phyloP scores from a whole-genome alignment of 2,329 filamentous ascomycete genomes.

The Ophiostoma quercus region DNA sequence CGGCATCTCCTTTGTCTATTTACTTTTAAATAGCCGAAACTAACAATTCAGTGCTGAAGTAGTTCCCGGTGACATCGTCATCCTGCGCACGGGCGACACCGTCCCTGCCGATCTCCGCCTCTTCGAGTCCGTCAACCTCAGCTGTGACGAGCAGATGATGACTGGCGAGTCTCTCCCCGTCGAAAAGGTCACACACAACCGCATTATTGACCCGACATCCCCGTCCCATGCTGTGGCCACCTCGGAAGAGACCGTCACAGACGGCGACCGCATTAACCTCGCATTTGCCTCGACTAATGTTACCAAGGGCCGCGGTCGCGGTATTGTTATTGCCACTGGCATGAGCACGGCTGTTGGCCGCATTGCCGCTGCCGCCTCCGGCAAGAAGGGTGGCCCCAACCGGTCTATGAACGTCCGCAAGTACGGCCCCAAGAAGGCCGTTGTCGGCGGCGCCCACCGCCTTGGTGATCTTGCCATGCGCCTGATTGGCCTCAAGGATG shows the following conservation, averaged over 20 bases:
- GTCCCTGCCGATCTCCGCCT: slow-evolving; percentile 67
- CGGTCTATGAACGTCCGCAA: slow-evolving; percentile 41
- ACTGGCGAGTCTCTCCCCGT: slow-evolving; percentile 72
- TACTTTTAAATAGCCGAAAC: slow-evolving; percentile 24
- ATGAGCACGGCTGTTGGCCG: slow-evolving; percentile 72
- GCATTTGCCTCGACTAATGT: slow-evolving; percentile 70
- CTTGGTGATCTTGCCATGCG: slow-evolving; percentile 36
- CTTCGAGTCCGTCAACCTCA: slow-evolving; percentile 70
- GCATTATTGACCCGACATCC: slow-evolving; percentile 41
- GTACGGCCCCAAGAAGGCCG: slow-evolving; percentile 39
- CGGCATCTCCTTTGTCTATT: slow-evolving; percentile 27
- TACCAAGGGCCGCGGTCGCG: slow-evolving; percentile 65
- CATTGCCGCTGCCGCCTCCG: slow-evolving; percentile 59
- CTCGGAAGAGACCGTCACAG: slow-evolving; percentile 50
- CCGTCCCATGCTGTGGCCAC: slow-evolving; percentile 43
- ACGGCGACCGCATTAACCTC: slow-evolving; percentile 69
- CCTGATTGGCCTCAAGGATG: slow-evolving; percentile 58
- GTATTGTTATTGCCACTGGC: slow-evolving; percentile 67
- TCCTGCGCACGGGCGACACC: slow-evolving; percentile 66
- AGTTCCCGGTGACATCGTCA: slow-evolving; percentile 66
- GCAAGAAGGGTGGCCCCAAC: slow-evolving; percentile 45
- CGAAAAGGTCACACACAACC: slow-evolving; percentile 55
- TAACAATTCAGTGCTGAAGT: slow-evolving; percentile 47
- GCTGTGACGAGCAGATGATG: slow-evolving; percentile 71
- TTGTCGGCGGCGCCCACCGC: slow-evolving; percentile 40